These are phyloP conservation scores for Acanthamoeba lenticulata DNA, from an alignment of 208 protist species.

Conservation along the genomic window DNA sequence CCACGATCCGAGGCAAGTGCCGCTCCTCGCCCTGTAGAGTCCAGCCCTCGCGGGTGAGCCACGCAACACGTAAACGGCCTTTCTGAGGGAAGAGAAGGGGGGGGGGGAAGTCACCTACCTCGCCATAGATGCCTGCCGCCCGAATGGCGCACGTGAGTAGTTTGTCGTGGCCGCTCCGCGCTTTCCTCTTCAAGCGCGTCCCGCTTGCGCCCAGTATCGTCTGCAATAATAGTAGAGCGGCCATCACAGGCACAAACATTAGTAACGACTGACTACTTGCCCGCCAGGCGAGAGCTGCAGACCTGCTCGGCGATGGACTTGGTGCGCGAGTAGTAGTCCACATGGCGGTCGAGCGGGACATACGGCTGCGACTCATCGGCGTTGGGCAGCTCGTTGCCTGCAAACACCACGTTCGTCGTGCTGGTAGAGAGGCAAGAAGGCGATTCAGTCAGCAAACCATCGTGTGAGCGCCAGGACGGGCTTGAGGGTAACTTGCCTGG, in stretches of 20 bases:
- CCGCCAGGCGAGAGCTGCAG: not conserved
- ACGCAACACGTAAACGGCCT: no score
- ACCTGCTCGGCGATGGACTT: conserved; percentile 76
- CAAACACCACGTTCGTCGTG: conserved; percentile 76
- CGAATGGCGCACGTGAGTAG: conserved; percentile 72
- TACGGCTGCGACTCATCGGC: conserved; percentile 75
- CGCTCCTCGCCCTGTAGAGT: conserved; percentile 65
- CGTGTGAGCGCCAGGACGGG: no score
- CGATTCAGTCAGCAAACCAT: not conserved
- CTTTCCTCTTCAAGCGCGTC: not conserved
- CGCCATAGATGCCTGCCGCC: conserved; percentile 75
- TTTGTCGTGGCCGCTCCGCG: not conserved
- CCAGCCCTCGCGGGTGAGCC: no score
- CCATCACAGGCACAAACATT: not conserved
- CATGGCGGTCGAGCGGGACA: conserved; percentile 66
- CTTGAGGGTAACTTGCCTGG: not conserved
- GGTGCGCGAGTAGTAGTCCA: conserved; percentile 76
- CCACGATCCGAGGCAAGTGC: conserved; percentile 78
- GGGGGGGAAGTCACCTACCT: not conserved
- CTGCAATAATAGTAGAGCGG: not conserved
- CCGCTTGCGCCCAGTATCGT: not conserved
- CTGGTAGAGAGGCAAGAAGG: conserved; percentile 43
- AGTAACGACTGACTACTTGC: not conserved
- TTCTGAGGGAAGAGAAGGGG: not conserved
- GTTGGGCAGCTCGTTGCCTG: conserved; percentile 59